Base-by-base conservation (phyloP, 2,329 filamentous ascomycete species). In the Aureobasidium sp. region DNA sequence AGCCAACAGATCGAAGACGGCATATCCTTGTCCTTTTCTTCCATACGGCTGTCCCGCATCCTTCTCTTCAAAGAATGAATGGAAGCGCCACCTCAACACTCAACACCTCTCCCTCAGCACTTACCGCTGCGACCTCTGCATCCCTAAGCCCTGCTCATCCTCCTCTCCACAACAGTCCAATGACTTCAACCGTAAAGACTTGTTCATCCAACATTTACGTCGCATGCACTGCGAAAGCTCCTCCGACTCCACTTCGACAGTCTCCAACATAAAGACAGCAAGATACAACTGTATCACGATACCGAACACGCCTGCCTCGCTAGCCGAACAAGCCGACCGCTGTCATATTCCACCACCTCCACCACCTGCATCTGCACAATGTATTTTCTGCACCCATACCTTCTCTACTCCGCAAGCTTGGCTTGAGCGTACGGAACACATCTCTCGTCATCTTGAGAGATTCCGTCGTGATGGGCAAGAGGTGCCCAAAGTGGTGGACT, bases 101-200 rank as follows among this genome's bases (percentile, higher is more conserved):
- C 89, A 96, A 70, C 93, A 97, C 70, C 78, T 96, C 21, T 83
- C 86, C 59, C 78, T 90, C 3, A 77, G 82, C 48, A 89, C 86
- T 74, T 59, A 41, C 7, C 42, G 55, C 13, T 59, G 55, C 42
- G 44, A 49, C 16, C 78, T 96, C 27, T 83, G 86, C 59, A 78
- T 86, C 74, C 97, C 51, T 3, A 55, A 44, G 10, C 51, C 39
- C 5, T 25, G 10, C 36, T 30, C 32, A 11, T 47, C 54, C 16
- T 59, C 63, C 71, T 59, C 36, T 8, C n/a, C 30, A 34, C 42
- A 34, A 10, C 59, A 49, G 29, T 16, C 25, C 13, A 85, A 87
- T 67, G 86, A 85, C 72, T 96, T 96, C 78, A 95, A 95, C 74
- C 88, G 92, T 69, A 96, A 95, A 72, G 92, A 97, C 69, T 83